Evolutionary conservation across 306 rosid genomes (phyloP).

Genomic region (Rubus parviflorus): DNA sequence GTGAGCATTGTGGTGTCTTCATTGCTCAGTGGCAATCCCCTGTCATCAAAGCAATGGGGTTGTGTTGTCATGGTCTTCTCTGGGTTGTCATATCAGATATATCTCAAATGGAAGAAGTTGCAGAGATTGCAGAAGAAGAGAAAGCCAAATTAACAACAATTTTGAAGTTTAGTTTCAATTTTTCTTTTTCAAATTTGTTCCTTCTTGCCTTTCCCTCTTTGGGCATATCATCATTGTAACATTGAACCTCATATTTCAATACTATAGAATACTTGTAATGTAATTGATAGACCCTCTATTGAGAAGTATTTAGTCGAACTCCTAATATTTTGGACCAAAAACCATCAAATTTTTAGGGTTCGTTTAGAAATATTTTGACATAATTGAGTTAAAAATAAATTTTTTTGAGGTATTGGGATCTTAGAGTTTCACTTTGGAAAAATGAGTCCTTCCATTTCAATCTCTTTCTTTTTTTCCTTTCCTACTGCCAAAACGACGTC

Average conservation of each 20-base stretch:
- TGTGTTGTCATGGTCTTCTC: conserved; percentile 91
- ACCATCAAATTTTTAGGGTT: neutral
- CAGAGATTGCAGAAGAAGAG: conserved; percentile 84
- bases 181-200: neutral
- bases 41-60: conserved; percentile 90
- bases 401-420: too few relatives aligned
- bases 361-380: neutral
- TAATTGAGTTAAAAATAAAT: too few relatives aligned
- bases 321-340: neutral
- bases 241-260: conserved; percentile 31
- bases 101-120: conserved; percentile 87
- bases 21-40: conserved; percentile 86
- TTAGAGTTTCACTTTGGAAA: too few relatives aligned
- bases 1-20: conserved; percentile 96
- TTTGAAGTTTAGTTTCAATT: conserved; percentile 31
- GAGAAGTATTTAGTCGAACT: conserved; percentile 12
- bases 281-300: conserved; percentile 35
- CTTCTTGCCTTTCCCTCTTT: neutral
- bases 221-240: conserved; percentile 24
- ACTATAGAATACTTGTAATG: conserved; percentile 37
- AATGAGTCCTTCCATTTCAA: too few relatives aligned
- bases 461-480: too few relatives aligned
- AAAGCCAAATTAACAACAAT: conserved; percentile 58
- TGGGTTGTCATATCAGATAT: conserved; percentile 88
- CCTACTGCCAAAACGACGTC: too few relatives aligned